Evolutionary conservation across 768 basidiomycete genomes (phyloP), one percentile per base, ranked within the genome.

Genomic region (Macrolepiota dolichaula): DNA sequence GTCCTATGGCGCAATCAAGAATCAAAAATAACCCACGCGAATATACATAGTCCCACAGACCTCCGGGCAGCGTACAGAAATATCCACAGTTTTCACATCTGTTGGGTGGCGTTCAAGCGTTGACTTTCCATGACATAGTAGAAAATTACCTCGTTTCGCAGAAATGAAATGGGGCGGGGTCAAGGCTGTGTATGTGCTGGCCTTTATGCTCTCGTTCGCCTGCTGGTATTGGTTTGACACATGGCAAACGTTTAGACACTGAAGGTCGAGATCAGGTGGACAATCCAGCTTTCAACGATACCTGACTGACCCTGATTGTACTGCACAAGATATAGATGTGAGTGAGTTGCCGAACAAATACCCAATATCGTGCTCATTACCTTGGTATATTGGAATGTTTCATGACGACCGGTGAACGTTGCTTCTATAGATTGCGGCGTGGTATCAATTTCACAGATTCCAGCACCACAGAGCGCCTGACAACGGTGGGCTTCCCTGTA

Each of bases 301-400:
- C 51, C 19, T n/a, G 22, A 58, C 42, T 19, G 56, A 83, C 82
- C 81, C 75, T 85, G 85, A 2, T 79, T 74, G 66, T 85, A 85
- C 84, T 85, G 47, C 12, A 52, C 29, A 19, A 36, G 15, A 40
- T 36, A 24, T 58, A 11, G 37, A 47, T 36, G 1, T 36, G 1
- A 56, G 54, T 15, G 11, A 35, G 13, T 44, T 19, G 2, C 7
- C 27, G 36, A 0, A 19, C 25, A 35, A 24, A 19, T n/a, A 35
- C 29, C 51, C 27, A 4, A n/a, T 11, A 13, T 40, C 56, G 22
- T 32, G 7, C 29, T 37, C 19, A 29, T 27, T 54, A 83, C 86
- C 76, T 87, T 87, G 0, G 87, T 88, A 54, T 84, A 88, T 65
- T 83, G 80, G 65, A 86, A 88, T 0, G 80, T 85, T 61, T 85